Conservation (phyloP, 257 asterid species). For the Leonotis leonurus region DNA sequence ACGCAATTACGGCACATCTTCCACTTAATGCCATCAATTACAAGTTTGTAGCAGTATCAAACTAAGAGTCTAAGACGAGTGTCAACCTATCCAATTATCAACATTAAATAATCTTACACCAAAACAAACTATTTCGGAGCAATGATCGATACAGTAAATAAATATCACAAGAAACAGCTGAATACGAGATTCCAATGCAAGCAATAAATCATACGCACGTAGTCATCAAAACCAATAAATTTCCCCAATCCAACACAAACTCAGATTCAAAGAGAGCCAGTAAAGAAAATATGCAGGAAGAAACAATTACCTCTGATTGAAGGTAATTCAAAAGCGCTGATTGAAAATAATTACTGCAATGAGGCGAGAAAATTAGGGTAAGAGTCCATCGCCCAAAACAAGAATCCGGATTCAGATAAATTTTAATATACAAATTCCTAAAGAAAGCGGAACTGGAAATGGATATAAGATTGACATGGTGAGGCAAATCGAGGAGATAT, state of each 20-base stretch:
- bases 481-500: background rate
- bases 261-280: background rate
- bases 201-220: background rate
- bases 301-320: background rate
- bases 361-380: conserved; percentile 11
- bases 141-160: background rate
- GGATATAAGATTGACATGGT: background rate
- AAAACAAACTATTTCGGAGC: background rate
- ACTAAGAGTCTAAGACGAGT: background rate
- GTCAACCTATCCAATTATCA: background rate
- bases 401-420: conserved; percentile 1
- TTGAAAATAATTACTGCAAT: too few relatives aligned
- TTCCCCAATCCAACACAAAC: background rate
- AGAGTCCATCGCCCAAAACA: conserved; percentile 16
- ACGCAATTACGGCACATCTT: background rate
- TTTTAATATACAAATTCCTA: background rate
- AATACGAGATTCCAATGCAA: background rate
- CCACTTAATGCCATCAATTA: background rate
- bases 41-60: too few relatives aligned
- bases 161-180: background rate
- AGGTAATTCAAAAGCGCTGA: background rate
- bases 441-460: background rate
- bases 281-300: background rate
- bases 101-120: background rate
- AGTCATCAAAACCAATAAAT: background rate